phyloP scores from a whole-genome alignment of 352 stramenopile species.

The Hyaloperonospora arabidopsidis region DNA sequence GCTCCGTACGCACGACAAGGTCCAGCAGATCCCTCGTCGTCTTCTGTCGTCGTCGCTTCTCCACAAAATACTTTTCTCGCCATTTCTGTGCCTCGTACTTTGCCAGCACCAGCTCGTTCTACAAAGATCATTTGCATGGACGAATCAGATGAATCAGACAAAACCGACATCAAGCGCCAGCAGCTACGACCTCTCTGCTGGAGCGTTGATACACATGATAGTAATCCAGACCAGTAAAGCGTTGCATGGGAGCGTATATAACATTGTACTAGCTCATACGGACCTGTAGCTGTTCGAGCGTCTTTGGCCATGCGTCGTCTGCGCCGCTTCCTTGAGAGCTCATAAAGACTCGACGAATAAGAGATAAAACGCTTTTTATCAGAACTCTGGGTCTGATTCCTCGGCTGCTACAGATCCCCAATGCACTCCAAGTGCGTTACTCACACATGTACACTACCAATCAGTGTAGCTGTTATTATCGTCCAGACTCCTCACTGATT shows the following conservation, averaged over 20 bases:
- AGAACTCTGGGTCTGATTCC: constrained; percentile 7
- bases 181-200: no score
- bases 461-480: no score
- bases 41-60: constrained; percentile 60
- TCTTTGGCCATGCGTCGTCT: constrained; percentile 29
- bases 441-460: no score
- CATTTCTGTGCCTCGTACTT: constrained; percentile 65
- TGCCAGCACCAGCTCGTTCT: constrained; percentile 58
- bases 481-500: background rate
- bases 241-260: no score
- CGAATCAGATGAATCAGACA: constrained; percentile 15
- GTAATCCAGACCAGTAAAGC: background rate
- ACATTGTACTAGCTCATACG: no score
- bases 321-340: constrained; percentile 1
- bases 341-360: constrained; percentile 10
- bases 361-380: background rate
- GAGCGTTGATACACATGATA: background rate
- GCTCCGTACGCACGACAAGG: constrained; percentile 41
- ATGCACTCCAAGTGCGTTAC: no score
- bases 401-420: no score
- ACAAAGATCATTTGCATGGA: background rate
- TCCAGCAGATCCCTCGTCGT: constrained; percentile 60
- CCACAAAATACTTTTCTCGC: constrained; percentile 74
- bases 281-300: constrained; percentile 44
- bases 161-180: background rate